phyloP scores from a whole-genome alignment of 768 basidiomycete genomes.

The Pulveroboletus ravenelii region DNA sequence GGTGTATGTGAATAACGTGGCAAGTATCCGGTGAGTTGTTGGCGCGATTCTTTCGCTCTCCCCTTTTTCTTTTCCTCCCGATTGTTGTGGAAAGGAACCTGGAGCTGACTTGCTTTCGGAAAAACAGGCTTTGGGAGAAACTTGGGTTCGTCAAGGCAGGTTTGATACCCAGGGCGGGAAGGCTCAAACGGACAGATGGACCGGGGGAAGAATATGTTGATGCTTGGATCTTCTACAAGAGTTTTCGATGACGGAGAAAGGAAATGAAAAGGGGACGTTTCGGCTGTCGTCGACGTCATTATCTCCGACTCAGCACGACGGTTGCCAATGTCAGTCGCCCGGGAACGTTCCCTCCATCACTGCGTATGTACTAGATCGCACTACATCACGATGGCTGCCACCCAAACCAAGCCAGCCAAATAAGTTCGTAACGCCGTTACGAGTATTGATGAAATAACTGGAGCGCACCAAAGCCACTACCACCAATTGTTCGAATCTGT shows the following conservation, averaged over 20 bases:
- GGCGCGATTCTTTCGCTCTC: neutral
- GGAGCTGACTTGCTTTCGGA: neutral
- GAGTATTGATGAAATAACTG: neutral
- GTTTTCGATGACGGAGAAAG: conserved; percentile 42
- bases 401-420: neutral
- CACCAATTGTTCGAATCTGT: neutral
- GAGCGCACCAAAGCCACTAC: neutral
- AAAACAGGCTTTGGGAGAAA: conserved; percentile 66
- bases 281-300: neutral
- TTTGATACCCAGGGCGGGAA: conserved; percentile 69
- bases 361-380: neutral
- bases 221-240: conserved; percentile 81
- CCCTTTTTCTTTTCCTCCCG: neutral
- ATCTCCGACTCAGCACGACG: neutral
- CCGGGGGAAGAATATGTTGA: conserved; percentile 84
- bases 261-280: neutral
- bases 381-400: neutral
- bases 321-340: neutral
- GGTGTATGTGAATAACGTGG: conserved; percentile 80
- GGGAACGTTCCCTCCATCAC: neutral
- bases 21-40: conserved; percentile 54
- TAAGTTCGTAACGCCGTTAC: neutral
- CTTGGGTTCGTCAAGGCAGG: conserved; percentile 79
- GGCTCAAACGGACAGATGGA: conserved; percentile 62
- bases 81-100: neutral